A percentile compares a stretch with the other conserved stretches of the same genome.
Evolutionary conservation across 352 stramenopile species (phyloP).

Genomic region (Pythium scleroteichum): DNA sequence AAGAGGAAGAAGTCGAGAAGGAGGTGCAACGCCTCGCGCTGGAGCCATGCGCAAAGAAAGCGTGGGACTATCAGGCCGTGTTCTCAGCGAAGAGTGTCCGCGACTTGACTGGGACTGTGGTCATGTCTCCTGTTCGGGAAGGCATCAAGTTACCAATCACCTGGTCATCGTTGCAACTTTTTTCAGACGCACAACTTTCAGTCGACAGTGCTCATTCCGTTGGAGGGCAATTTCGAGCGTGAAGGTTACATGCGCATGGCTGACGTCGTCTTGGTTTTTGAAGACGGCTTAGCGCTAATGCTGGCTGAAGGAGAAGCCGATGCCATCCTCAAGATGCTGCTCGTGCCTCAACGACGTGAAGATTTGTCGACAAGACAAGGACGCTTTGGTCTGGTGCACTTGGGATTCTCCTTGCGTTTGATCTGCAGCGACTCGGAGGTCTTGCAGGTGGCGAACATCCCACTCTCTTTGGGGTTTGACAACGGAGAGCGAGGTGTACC

Average conservation of each 20-base stretch:
- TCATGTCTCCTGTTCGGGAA: neutral
- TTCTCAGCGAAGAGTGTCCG: neutral
- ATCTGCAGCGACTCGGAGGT: neutral
- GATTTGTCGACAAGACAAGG: neutral
- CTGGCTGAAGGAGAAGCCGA: conserved; percentile 44
- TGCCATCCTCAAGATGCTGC: conserved; percentile 38
- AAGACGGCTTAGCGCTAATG: conserved; percentile 36
- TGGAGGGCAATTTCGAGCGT: neutral
- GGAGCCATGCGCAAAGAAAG: conserved; percentile 25
- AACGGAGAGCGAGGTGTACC: neutral
- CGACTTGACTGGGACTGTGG: neutral
- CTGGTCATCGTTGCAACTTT: no score
- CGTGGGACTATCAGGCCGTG: conserved; percentile 23
- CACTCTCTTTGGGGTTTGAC: neutral
- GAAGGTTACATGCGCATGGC: conserved; percentile 23
- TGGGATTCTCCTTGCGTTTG: neutral
- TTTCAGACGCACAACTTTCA: neutral
- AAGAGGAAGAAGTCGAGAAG: conserved; percentile 36
- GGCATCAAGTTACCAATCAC: conserved; percentile 1
- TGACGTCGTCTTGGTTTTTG: conserved; percentile 42
- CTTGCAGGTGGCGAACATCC: neutral
- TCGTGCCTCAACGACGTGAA: neutral
- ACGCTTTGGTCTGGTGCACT: conserved; percentile 11
- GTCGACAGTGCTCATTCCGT: neutral
- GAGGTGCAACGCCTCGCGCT: conserved; percentile 3